Base-by-base conservation (phyloP, 1,139 yeast species). In the Diutina mesorugosa region DNA sequence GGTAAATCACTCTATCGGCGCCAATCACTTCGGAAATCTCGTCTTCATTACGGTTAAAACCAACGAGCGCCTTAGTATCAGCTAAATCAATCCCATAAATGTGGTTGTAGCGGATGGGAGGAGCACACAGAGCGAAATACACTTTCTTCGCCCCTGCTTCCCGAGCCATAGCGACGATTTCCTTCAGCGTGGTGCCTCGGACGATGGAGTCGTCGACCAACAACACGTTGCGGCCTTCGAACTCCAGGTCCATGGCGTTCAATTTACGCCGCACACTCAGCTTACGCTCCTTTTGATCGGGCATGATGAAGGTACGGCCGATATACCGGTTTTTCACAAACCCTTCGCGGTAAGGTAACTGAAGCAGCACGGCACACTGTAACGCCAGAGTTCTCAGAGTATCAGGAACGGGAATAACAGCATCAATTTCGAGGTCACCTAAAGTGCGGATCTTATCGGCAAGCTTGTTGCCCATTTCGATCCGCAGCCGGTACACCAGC, bases 251-350 rank as follows among this genome's bases (percentile, higher is more conserved):
- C 97, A 93, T 93, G 6, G 99, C 97, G 69, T 93, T 93, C 67
- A 93, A 79, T 73, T 93, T 93, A 65, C 97, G 82, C 67, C 99
- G 83, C 28, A 93, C 99, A 45, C 95, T 87, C 10, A 97, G 89
- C 58, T 91, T 84, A 71, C 99, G 84, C 72, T 90, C 96, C 69
- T 85, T 83, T 74, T 95, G 99, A 73, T 90, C 91, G 14, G 99
- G 98, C 99, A 93, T 93, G 66, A 93, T 93, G 68, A 93, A 93
- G 0, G 99, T 93, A 70, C 99, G 83, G 46, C 99, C 99, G 60
- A 93, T 95, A 66, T 93, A 93, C 66, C 98, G 82, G 74, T 93
- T 93, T 72, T 93, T 93, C 61, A 93, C 95, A 67, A 93, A 95
- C 30, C 98, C 99, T 73, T 93, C 99, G 67, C 98, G 83, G 72